Base-by-base conservation (phyloP, 805 yeast species). In the Candida ovalis region DNA sequence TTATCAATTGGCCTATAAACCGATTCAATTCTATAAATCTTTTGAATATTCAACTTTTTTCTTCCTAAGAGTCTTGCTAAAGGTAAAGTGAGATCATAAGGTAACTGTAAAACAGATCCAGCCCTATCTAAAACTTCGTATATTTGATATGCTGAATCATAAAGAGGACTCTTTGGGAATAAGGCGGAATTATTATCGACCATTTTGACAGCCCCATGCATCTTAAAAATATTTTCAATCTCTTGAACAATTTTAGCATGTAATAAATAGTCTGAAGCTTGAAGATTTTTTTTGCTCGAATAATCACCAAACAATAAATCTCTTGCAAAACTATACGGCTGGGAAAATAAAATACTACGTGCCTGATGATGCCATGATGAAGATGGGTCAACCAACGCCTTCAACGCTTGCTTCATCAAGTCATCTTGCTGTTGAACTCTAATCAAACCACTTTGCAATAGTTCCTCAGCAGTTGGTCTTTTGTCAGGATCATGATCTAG, bases 361-460 rank as follows among this genome's bases (percentile, higher is more conserved):
- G 94, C 96, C 63, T 90, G 96, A 53, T 83, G 88, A 55, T 91
- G 94, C 95, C 97, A 90, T 1, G 96, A 91, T 0, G 97, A 88
- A 0, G 94, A 82, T 0, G 96, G 92, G 63, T 90, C 91, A 0
- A 96, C 86, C 49, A 94, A 68, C 25, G 90, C 87, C 54, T 83
- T 81, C 54, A 94, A 71, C 0, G 96, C 97, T 59, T 90, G 96
- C 60, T 88, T 86, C 50, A 94, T 86, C 10, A 89, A 78, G 60
- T 87, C 88, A 60, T 94, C 97, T 58, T 90, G 95, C 53, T 89
- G 92, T 48, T 88, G 89, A 0, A 88, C 87, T 0, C 97, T 96
- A 21, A 94, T 70, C 63, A 84, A 71, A 0, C 97, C 97, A 46
- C 96, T 88, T 49, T 81, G 81, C 40, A 94, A 67, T 40, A 94